Evolutionary conservation across 306 rosid species (phyloP), one percentile per base, ranked within the genome.

Genomic region (Adenanthera pavonina): DNA sequence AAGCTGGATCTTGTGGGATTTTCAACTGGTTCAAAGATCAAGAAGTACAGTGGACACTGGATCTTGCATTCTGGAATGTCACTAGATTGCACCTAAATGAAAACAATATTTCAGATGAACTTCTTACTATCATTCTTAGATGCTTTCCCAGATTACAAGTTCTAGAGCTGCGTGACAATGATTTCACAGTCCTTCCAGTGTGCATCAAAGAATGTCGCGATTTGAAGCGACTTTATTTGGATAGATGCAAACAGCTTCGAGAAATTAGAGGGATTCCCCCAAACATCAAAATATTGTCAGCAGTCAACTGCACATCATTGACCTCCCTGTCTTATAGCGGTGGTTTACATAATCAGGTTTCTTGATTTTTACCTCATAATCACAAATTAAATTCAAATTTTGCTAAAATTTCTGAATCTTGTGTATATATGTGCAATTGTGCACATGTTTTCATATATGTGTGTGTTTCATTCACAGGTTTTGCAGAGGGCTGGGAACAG

Each of bases 231-330:
- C 19, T 62, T 34, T 11, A 12, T 34, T 13, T 62, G n/a, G 43
- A 62, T 13, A 0, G n/a, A 0, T 34, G 69, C 44, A 34, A 13
- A 5, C 69, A 34, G 2, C 43, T 62, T 33, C 8, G 1, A 34
- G 69, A 62, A 62, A 62, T 62, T 34, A 34, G 44, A 62, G 69
- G 43, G 43, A 62, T 62, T 33, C 69, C 69, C 0, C 69, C 43
- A 62, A 62, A 62, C 44, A 62, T 62, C 4, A 34, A 62, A 34
- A 8, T 33, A 0, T 62, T 62, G 8, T 12, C 4, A 13, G 69
- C 69, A 20, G 0, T 8, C 25, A 59, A 59, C 61, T 25, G 38
- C 15, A 59, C 12, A 2, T 59, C 14, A 20, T 59, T 59, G 11
- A 59, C 36, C 8, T 47, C 51, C 13, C 2, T 10, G 13, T 3